Conservation (phyloP, 2,329 filamentous ascomycete genomes). For the Rasamsonia emersonii region DNA sequence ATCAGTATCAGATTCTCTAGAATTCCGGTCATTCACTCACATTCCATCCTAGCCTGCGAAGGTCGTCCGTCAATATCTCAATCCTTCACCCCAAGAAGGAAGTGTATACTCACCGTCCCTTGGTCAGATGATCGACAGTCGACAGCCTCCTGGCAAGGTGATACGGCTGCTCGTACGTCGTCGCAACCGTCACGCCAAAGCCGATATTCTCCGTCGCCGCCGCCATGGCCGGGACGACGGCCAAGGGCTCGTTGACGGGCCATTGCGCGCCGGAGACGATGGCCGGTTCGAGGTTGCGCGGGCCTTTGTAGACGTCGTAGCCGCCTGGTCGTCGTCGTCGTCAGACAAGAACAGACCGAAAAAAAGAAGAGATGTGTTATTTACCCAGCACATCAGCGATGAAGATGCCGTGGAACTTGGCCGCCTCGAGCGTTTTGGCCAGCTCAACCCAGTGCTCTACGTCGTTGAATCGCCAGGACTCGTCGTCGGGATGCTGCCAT, state of each 20-base stretch:
- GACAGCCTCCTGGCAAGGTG: slow-evolving; percentile 56
- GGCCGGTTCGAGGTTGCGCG: slow-evolving; percentile 50
- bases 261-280: slow-evolving; percentile 58
- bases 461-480: slow-evolving; percentile 53
- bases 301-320: slow-evolving; percentile 62
- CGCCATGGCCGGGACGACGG: slow-evolving; percentile 58
- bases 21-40: slow-evolving; percentile 21
- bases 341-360: slow-evolving; percentile 10
- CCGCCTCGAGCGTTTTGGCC: slow-evolving; percentile 51
- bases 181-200: slow-evolving; percentile 60
- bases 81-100: not conserved
- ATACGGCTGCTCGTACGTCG: slow-evolving; percentile 62
- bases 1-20: slow-evolving; percentile 11
- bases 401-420: slow-evolving; percentile 59
- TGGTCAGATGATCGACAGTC: slow-evolving; percentile 59
- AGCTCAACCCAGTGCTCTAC: slow-evolving; percentile 54
- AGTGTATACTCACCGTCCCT: slow-evolving; percentile 42
- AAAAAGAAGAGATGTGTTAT: too few species aligned
- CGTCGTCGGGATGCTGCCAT: slow-evolving; percentile 57
- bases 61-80: not conserved
- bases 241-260: slow-evolving; percentile 62
- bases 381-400: slow-evolving; percentile 56
- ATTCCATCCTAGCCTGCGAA: slow-evolving; percentile 47
- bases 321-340: slow-evolving; percentile 37
- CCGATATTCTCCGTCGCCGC: slow-evolving; percentile 58